phyloP scores from a whole-genome alignment of 1,284 basidiomycete genomes.

The Trichosporon inkin region DNA sequence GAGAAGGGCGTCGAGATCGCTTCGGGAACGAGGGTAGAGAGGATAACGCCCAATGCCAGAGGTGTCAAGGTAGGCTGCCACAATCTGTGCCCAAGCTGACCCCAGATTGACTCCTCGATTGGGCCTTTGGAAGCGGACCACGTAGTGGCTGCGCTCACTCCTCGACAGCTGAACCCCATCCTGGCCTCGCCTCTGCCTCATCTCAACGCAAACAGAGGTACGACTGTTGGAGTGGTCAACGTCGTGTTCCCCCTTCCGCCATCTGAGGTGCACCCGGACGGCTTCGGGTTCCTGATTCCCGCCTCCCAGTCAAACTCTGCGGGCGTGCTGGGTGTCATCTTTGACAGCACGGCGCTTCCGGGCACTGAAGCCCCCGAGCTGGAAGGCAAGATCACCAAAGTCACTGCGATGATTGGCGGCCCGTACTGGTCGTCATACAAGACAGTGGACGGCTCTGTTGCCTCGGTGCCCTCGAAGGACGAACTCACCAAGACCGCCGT shows the following conservation, averaged over 20 bases:
- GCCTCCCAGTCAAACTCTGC: constrained; percentile 32
- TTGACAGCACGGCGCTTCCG: constrained; percentile 71
- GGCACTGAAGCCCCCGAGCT: constrained; percentile 55
- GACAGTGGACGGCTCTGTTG: background rate
- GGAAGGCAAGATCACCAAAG: constrained; percentile 54
- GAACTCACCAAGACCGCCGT: constrained; percentile 46
- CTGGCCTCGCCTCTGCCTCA: constrained; percentile 54
- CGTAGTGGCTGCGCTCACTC: constrained; percentile 35
- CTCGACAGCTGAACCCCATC: constrained; percentile 26
- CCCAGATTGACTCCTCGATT: background rate
- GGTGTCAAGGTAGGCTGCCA: constrained; percentile 11
- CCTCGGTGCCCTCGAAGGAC: constrained; percentile 13
- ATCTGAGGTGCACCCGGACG: constrained; percentile 61
- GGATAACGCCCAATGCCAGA: background rate
- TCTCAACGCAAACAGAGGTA: constrained; percentile 42
- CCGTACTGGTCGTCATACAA: constrained; percentile 58
- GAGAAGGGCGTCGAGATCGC: constrained; percentile 12
- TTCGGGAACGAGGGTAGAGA: background rate
- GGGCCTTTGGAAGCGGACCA: constrained; percentile 11
- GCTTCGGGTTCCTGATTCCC: constrained; percentile 92
- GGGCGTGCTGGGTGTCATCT: constrained; percentile 72
- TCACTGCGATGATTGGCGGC: constrained; percentile 90
- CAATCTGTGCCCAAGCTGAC: background rate
- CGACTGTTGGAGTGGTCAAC: constrained; percentile 64
- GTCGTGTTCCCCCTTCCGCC: constrained; percentile 60